Conservation (phyloP, 2,329 filamentous ascomycete species). For the Fusarium metavorans region DNA sequence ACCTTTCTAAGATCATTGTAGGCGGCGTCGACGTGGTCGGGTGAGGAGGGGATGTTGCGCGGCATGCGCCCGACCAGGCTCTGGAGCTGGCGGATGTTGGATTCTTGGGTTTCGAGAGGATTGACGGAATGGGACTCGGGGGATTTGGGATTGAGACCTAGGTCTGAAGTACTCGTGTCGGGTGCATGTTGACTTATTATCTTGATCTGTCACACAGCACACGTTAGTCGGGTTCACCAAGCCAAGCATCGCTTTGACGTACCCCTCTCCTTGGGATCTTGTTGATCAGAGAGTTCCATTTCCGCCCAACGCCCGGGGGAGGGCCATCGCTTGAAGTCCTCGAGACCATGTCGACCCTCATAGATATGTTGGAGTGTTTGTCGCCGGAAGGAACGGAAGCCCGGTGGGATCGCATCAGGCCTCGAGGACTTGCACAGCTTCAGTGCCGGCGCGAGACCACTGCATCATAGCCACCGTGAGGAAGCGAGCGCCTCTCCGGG, state of each 20-base stretch:
- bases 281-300: slow-evolving; percentile 33
- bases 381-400: slow-evolving; percentile 27
- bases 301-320: slow-evolving; percentile 29
- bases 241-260: slow-evolving; percentile 6
- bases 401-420: slow-evolving; percentile 41
- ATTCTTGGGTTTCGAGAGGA: slow-evolving; percentile 47
- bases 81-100: slow-evolving; percentile 51
- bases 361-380: slow-evolving; percentile 26
- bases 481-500: slow-evolving; percentile 35
- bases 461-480: slow-evolving; percentile 42
- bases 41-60: slow-evolving; percentile 47
- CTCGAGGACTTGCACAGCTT: slow-evolving; percentile 39
- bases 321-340: slow-evolving; percentile 46
- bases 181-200: slow-evolving; percentile 24
- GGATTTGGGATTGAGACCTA: slow-evolving; percentile 41
- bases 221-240: background rate
- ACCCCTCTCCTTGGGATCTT: slow-evolving; percentile 33
- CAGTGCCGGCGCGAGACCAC: slow-evolving; percentile 40
- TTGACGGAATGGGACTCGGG: slow-evolving; percentile 42
- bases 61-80: slow-evolving; percentile 51
- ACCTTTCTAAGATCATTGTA: slow-evolving; percentile 59
- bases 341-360: slow-evolving; percentile 46
- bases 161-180: slow-evolving; percentile 46
- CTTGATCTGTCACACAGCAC: background rate
- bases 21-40: slow-evolving; percentile 56